These are phyloP conservation scores for Pseudogymnoascus sp. DNA, from an alignment of 2,329 filamentous ascomycete species.

Conservation along the genomic window DNA sequence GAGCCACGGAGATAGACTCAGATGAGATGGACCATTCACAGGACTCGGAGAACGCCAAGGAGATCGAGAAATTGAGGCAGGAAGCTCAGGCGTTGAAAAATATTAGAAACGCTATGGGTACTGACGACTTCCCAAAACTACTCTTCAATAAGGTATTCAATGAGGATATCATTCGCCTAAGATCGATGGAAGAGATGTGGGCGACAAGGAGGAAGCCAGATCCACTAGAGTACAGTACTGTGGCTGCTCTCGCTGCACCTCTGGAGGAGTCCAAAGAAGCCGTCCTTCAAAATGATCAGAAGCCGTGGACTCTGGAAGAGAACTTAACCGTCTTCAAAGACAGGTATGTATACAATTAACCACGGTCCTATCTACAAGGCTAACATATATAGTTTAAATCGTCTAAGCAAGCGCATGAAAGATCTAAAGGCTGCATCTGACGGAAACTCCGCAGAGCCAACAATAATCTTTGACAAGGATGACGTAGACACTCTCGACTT, in stretches of 20 bases:
- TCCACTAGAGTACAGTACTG: conserved; percentile 57
- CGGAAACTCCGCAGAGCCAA: conserved; percentile 45
- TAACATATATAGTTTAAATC: conserved; percentile 47
- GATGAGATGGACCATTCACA: conserved; percentile 70
- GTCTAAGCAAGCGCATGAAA: conserved; percentile 65
- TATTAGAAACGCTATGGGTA: conserved; percentile 74
- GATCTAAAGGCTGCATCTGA: conserved; percentile 45
- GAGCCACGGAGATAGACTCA: conserved; percentile 77
- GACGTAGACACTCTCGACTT: conserved; percentile 93
- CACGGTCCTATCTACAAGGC: neutral
- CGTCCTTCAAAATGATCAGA: conserved; percentile 59
- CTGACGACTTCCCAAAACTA: conserved; percentile 62
- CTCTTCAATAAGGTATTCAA: conserved; percentile 92
- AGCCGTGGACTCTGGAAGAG: conserved; percentile 70
- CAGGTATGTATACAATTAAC: conserved; percentile 36
- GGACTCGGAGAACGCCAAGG: conserved; percentile 71
- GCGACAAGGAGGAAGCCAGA: conserved; percentile 68
- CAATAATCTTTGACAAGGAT: conserved; percentile 91
- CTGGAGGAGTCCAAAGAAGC: conserved; percentile 37
- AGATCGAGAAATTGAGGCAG: conserved; percentile 78
- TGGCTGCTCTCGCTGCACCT: conserved; percentile 36
- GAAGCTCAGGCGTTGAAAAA: conserved; percentile 77
- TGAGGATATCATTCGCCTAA: conserved; percentile 71
- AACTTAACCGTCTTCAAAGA: conserved; percentile 81
- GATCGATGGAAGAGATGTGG: conserved; percentile 95